Base-by-base conservation (phyloP, 2,329 filamentous ascomycete genomes). In the Colletotrichum shisoi region DNA sequence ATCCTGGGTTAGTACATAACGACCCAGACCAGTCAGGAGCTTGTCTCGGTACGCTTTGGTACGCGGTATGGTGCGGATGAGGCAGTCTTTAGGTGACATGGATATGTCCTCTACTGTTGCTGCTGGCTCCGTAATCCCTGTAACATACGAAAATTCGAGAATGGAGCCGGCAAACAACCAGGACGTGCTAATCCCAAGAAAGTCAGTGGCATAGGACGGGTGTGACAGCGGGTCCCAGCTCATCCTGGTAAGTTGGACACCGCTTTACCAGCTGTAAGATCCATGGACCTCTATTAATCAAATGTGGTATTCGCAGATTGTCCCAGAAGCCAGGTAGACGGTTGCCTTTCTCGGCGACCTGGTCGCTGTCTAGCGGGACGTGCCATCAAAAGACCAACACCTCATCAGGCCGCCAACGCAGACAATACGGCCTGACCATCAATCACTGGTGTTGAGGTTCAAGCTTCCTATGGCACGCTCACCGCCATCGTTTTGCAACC, bases 1-100 rank as follows among this genome's bases (percentile, higher is more conserved):
- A 76, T 78, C 75, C 70, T 71, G 67, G 72, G 69, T 67, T 63
- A 64, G 62, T 61, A 67, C 63, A 63, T 65, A 37, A 39, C 44
- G 49, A 48, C 67, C 53, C 39, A 27, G 48, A 63, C 39, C 24
- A 58, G 37, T 34, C 42, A 44, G 40, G 45, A 40, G 62, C 61
- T 49, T 68, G 44, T 64, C 62, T 65, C 24, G 61, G 61, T 57
- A 49, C 46, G 12, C 54, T 59, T 56, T 64, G 53, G 64, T 63
- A 64, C 64, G 54, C 48, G 56, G 61, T 68, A 34, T 34, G 42
- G 64, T 66, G 34, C 51, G 58, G 45, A 57, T 57, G 62, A 67
- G 56, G 57, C 51, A 62, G 51, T 58, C 62, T 53, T 67, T 53
- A 48, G 62, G 62, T 58, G 66, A 67, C 65, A 65, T 68, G 61